Conservation (phyloP, 495 filamentous ascomycete genomes). For the Schizothecium vesticola region DNA sequence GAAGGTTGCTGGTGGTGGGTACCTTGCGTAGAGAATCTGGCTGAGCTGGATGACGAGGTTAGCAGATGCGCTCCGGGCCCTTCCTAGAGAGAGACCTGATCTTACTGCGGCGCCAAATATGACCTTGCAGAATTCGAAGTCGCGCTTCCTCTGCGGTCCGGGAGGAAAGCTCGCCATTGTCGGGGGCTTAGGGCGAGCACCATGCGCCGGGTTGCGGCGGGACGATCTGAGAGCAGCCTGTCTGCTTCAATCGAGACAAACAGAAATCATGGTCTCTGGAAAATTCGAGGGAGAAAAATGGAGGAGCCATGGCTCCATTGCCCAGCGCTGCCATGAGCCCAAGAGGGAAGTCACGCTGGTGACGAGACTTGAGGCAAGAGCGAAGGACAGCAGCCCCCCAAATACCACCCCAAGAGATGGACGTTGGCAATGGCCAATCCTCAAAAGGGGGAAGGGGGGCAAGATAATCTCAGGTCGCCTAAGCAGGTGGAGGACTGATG, state of each 20-base stretch:
- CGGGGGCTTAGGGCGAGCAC: background rate
- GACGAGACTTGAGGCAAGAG: background rate
- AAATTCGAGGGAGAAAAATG: background rate
- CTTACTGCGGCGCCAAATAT: constrained; percentile 19
- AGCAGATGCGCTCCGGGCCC: background rate
- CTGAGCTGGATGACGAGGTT: constrained; percentile 12
- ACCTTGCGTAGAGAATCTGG: constrained; percentile 25
- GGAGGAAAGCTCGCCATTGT: background rate
- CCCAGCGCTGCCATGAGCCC: background rate
- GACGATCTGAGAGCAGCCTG: background rate
- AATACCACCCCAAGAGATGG: too few relatives aligned
- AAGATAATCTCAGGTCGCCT: background rate
- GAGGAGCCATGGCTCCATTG: background rate
- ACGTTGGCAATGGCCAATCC: too few relatives aligned
- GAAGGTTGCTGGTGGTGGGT: background rate
- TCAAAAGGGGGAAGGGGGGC: background rate
- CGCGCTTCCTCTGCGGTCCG: constrained; percentile 3
- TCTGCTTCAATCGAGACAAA: background rate
- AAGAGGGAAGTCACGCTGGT: background rate
- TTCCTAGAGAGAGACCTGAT: background rate
- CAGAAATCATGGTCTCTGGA: background rate
- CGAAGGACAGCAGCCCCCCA: background rate
- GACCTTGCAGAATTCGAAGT: constrained; percentile 21
- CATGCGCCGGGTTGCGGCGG: background rate
- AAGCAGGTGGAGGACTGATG: background rate